These are phyloP conservation scores for Blattamonas nauphoetae DNA, from an alignment of 78 protist species.

Conservation along the genomic window DNA sequence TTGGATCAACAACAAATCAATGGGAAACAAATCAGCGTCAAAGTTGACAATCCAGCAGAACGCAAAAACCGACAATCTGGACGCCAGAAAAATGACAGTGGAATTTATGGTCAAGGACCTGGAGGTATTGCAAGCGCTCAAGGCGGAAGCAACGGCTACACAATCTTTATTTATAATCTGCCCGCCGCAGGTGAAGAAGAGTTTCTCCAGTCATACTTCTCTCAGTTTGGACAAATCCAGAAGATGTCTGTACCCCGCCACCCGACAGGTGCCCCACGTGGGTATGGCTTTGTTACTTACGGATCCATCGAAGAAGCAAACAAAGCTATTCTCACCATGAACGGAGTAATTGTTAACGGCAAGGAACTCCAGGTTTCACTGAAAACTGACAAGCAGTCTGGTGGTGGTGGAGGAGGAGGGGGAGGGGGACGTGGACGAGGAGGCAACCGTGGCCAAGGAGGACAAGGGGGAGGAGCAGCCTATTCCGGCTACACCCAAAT, in stretches of 20 bases:
- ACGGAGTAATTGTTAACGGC: background rate
- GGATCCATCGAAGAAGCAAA: background rate
- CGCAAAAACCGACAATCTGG: background rate
- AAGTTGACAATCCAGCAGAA: background rate
- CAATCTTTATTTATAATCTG: background rate
- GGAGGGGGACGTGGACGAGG: background rate
- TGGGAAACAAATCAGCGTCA: background rate
- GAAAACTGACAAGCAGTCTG: background rate
- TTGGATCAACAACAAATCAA: background rate
- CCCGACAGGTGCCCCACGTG: background rate
- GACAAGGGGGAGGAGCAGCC: no score
- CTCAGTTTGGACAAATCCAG: background rate
- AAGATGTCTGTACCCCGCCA: background rate
- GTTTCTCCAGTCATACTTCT: background rate
- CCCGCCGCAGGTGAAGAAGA: background rate
- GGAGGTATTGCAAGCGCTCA: background rate
- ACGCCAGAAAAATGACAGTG: background rate
- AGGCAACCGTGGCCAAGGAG: background rate
- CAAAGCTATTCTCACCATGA: background rate
- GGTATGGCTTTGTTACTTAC: background rate
- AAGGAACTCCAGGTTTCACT: background rate
- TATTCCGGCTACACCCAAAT: no score
- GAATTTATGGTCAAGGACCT: background rate
- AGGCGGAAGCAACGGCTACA: background rate
- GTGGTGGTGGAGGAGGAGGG: background rate